Evolutionary conservation across 192 early-diverging fungal species (phyloP).

Genomic region (Coemansia sp.): DNA sequence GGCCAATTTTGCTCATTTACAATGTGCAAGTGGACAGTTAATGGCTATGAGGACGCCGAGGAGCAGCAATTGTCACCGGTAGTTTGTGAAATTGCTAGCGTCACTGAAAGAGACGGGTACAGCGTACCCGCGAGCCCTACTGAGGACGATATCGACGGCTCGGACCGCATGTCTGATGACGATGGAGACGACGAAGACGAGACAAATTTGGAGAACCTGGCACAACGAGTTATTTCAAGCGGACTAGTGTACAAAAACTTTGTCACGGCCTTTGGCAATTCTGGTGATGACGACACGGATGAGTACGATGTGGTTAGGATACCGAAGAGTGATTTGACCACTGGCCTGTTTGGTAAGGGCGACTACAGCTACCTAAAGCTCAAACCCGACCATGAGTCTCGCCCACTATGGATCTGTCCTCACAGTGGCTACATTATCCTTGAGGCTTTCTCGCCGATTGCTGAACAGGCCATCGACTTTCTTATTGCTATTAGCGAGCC

Average conservation of each 20-base stretch:
- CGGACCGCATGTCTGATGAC: not conserved
- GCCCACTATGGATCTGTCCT: slow-evolving; percentile 90
- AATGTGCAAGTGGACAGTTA: not conserved
- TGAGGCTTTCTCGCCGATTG: slow-evolving; percentile 96
- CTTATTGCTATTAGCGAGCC: slow-evolving; percentile 97
- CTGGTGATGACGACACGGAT: slow-evolving; percentile 14
- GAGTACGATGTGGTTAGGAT: slow-evolving; percentile 41
- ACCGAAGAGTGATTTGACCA: slow-evolving; percentile 34
- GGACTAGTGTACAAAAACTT: slow-evolving; percentile 38
- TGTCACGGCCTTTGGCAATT: slow-evolving; percentile 12
- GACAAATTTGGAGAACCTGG: slow-evolving; percentile 26
- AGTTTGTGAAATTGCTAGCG: not conserved
- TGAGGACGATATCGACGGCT: slow-evolving; percentile 11
- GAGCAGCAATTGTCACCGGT: not conserved
- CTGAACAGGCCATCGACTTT: slow-evolving; percentile 95
- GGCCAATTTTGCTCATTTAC: not conserved
- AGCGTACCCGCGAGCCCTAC: slow-evolving; percentile 21
- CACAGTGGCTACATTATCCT: slow-evolving; percentile 82
- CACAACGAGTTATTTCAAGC: slow-evolving; percentile 15
- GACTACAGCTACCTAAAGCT: slow-evolving; percentile 79
- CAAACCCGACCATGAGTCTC: slow-evolving; percentile 82
- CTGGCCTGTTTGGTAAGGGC: slow-evolving; percentile 65
- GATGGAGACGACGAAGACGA: slow-evolving; percentile 15
- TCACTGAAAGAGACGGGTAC: slow-evolving; percentile 16
- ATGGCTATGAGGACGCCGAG: not conserved